A percentile compares a stretch with the other conserved stretches of the same genome.
These are phyloP conservation scores for Chaetoceros muelleri DNA, from an alignment of 108 stramenopile genomes.

Conservation along the genomic window DNA sequence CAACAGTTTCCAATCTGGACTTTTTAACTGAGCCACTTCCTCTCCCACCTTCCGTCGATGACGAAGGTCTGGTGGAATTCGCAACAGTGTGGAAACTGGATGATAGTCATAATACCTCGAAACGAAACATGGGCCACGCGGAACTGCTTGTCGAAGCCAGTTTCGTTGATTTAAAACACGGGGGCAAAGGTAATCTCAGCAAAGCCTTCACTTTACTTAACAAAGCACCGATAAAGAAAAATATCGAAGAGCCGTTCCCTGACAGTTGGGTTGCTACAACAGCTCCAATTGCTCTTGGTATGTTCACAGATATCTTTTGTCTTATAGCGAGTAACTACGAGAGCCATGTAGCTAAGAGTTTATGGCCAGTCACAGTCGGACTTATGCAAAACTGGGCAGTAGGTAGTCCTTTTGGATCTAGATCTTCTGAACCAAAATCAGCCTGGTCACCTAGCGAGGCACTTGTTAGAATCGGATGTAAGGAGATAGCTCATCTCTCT, in stretches of 20 bases:
- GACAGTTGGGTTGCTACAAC: slow-evolving; percentile 86
- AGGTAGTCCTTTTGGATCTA: slow-evolving; percentile 17
- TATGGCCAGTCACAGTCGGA: slow-evolving; percentile 47
- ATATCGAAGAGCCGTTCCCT: slow-evolving; percentile 63
- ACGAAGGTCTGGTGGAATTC: slow-evolving; percentile 54
- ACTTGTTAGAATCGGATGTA: slow-evolving; percentile 53
- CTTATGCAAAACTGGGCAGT: slow-evolving; percentile 46
- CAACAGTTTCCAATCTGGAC: slow-evolving; percentile 68
- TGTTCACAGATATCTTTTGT: slow-evolving; percentile 57
- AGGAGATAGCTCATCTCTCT: slow-evolving; percentile 47
- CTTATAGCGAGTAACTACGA: slow-evolving; percentile 34
- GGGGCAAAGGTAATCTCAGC: slow-evolving; percentile 75
- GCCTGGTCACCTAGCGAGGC: slow-evolving; percentile 80
- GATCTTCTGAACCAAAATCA: slow-evolving; percentile 4
- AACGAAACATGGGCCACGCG: slow-evolving; percentile 53
- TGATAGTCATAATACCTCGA: slow-evolving; percentile 36
- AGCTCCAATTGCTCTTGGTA: slow-evolving; percentile 63
- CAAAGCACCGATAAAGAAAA: slow-evolving; percentile 6
- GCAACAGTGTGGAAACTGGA: slow-evolving; percentile 36
- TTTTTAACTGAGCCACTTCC: slow-evolving; percentile 57
- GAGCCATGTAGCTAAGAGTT: slow-evolving; percentile 28
- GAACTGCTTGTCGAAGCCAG: slow-evolving; percentile 81
- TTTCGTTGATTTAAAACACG: slow-evolving; percentile 75
- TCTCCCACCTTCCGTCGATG: slow-evolving; percentile 53
- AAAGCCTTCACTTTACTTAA: slow-evolving; percentile 27